Evolutionary conservation across 805 yeast genomes (phyloP).

Genomic region (Lipomyces spencermartinsiae): DNA sequence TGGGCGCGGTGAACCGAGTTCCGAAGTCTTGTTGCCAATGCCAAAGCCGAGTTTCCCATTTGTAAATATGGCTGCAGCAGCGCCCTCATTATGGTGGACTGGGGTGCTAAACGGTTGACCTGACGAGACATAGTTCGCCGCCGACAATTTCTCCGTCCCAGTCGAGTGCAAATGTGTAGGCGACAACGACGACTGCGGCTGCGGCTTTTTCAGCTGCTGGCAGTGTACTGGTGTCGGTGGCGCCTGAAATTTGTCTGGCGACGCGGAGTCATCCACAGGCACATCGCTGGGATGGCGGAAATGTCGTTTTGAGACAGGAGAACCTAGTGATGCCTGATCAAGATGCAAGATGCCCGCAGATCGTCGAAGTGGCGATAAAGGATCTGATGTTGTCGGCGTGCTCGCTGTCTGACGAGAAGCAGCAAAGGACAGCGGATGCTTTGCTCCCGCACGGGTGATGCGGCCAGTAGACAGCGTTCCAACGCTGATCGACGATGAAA

Average conservation of each 20-base stretch:
- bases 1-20: slow-evolving; percentile 5
- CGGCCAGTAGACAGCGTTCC: slow-evolving; percentile 19
- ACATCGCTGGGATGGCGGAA: slow-evolving; percentile 7
- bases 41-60: slow-evolving; percentile 14
- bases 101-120: slow-evolving; percentile 1
- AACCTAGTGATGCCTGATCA: slow-evolving; percentile 47
- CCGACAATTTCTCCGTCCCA: background rate
- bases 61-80: slow-evolving; percentile 16
- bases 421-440: slow-evolving; percentile 24
- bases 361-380: slow-evolving; percentile 46
- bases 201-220: background rate
- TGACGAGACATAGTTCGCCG: background rate
- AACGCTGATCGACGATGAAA: slow-evolving; percentile 6
- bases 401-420: slow-evolving; percentile 1
- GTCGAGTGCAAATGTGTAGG: background rate
- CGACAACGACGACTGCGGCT: background rate
- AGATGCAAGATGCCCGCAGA: slow-evolving; percentile 52
- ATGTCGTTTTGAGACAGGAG: slow-evolving; percentile 34
- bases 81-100: background rate
- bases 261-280: background rate
- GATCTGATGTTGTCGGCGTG: slow-evolving; percentile 5
- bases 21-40: slow-evolving; percentile 12
- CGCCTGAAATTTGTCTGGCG: background rate
- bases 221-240: background rate
- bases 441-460: slow-evolving; percentile 31